Percentiles rank a stretch among this genome's conserved stretches.
These are phyloP conservation scores for Nicotiana obtusifolia DNA, from an alignment of 257 asterid genomes.

Conservation along the genomic window DNA sequence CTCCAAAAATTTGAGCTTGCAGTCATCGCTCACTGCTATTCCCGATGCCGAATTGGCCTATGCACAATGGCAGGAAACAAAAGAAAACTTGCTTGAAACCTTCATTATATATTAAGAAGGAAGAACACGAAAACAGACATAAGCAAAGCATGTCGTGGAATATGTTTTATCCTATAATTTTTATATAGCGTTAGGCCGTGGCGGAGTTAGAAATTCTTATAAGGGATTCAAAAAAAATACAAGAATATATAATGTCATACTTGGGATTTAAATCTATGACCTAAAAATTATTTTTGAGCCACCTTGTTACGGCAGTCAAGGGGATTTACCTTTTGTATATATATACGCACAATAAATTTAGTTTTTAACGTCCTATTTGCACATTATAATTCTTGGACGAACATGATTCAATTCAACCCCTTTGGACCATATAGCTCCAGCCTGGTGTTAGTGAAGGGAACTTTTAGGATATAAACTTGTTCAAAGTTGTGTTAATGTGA, in stretches of 20 bases:
- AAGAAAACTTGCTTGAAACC: not conserved
- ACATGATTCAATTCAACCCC: not conserved
- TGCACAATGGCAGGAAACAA: not conserved
- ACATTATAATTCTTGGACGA: not conserved
- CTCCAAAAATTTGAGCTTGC: slow-evolving; percentile 63
- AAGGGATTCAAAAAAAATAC: not conserved
- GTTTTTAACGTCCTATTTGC: not conserved
- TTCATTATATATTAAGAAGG: no score
- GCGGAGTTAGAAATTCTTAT: not conserved
- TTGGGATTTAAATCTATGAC: not conserved
- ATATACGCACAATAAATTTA: not conserved
- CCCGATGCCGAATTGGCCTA: slow-evolving; percentile 73
- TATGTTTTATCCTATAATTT: not conserved
- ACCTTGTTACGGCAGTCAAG: not conserved
- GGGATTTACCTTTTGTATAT: not conserved
- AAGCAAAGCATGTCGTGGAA: not conserved
- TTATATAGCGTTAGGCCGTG: not conserved
- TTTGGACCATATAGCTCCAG: not conserved
- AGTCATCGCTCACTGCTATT: slow-evolving; percentile 55
- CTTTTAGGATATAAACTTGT: not conserved
- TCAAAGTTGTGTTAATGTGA: not conserved
- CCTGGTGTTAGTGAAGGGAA: no score
- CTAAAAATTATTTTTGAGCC: not conserved
- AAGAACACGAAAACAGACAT: not conserved
- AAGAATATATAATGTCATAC: not conserved